Evolutionary conservation across 2,329 filamentous ascomycete species (phyloP), one percentile per base, ranked within the genome.

Genomic region (Pseudopithomyces maydicus): DNA sequence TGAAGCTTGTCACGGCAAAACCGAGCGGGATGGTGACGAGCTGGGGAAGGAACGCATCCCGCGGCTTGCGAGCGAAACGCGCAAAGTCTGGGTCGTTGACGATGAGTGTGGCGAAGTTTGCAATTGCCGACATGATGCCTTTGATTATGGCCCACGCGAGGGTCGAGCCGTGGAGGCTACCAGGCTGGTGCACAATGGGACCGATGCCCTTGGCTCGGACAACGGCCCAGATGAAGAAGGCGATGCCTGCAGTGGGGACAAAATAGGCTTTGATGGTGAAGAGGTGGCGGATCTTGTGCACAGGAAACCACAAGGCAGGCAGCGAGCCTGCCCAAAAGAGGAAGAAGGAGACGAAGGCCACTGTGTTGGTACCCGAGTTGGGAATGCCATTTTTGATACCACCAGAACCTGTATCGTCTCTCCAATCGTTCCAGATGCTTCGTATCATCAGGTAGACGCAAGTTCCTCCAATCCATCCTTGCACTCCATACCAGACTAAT

Each of bases 371-470:
- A 3, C 90, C 90, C 0, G 88, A 88, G 52, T 78, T 79, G 1
- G 85, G 78, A 56, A 95, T 90, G 7, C 83, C 82, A 68, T 94
- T 92, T 11, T 83, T 86, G 59, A 92, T 82, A 1, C 80, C 82
- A 2, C 68, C 69, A 15, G 47, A 33, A 23, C 57, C 63, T 12
- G 52, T 47, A 22, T 61, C 55, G 67, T 81, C 67, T 65, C 84
- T 80, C 84, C 85, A 90, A 47, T 82, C 83, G 58, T 81, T 85
- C 91, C 91, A 97, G 71, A 97, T 94, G 3, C 90, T 80, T 45
- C 88, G 84, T 60, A 97, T 94, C 91, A 97, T 96, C 56, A 97
- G 79, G 61, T 92, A 92, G 4, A 97, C 88, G 66, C 92, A 97
- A 56, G 89, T 76, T 66, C 84, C 84, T 66, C 92, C 92, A 61